A percentile compares a stretch with the other conserved stretches of the same genome.
Evolutionary conservation across 441 rosid species (phyloP).

Genomic region (Corymbia citriodora): DNA sequence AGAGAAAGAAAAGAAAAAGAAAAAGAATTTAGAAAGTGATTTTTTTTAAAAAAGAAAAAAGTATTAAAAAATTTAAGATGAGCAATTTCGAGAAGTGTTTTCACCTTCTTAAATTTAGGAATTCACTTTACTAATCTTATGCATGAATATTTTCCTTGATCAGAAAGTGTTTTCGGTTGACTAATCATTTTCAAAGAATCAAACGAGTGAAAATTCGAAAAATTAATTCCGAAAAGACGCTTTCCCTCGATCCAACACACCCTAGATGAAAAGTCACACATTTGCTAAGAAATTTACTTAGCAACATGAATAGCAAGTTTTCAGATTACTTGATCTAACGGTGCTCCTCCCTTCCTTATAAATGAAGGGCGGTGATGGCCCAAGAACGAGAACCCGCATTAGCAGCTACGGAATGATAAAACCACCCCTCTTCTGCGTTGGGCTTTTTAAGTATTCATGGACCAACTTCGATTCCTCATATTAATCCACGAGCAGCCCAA

Average conservation of each 20-base stretch:
- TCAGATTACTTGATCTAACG: not conserved
- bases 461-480: not conserved
- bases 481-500: not conserved
- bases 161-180: fast-evolving
- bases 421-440: not conserved
- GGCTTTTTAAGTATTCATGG: not conserved
- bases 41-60: no score
- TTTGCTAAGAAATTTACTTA: not conserved
- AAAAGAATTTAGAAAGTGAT: fast-evolving
- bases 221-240: no score
- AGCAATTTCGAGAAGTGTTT: not conserved
- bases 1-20: no score
- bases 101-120: not conserved
- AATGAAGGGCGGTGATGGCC: not conserved
- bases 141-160: not conserved
- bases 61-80: no score
- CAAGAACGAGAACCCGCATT: not conserved
- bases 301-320: not conserved
- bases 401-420: not conserved
- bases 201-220: fast-evolving
- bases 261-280: not conserved
- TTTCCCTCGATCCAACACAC: no score
- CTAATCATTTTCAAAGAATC: no score
- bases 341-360: not conserved
- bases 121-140: not conserved